These are phyloP conservation scores for Ophiostoma australiae DNA, from an alignment of 2,329 filamentous ascomycete genomes.

Conservation along the genomic window DNA sequence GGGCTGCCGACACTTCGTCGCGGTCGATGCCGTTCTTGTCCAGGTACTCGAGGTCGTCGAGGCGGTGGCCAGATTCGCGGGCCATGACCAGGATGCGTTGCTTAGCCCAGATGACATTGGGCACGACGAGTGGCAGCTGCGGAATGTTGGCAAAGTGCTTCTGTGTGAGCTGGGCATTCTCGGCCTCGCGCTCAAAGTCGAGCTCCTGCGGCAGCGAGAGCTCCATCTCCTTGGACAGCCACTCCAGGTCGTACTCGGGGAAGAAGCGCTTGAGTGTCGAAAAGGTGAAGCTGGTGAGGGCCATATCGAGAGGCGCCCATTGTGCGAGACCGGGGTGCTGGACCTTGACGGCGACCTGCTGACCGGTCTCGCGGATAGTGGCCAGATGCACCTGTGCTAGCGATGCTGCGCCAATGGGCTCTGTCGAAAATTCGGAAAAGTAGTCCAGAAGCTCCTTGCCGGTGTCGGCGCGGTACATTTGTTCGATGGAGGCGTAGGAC, in stretches of 20 bases:
- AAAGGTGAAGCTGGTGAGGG: conserved; percentile 84
- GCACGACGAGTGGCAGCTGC: conserved; percentile 78
- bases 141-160: conserved; percentile 68
- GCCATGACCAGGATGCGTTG: conserved; percentile 93
- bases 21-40: conserved; percentile 84
- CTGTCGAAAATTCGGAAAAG: conserved; percentile 76
- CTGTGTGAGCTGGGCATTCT: conserved; percentile 74
- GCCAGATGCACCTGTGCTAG: conserved; percentile 92
- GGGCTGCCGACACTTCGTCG: conserved; percentile 87
- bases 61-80: conserved; percentile 76
- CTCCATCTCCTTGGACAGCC: conserved; percentile 92
- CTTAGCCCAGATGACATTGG: conserved; percentile 83
- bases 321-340: conserved; percentile 87
- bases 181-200: conserved; percentile 79
- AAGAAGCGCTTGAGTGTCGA: conserved; percentile 86
- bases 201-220: conserved; percentile 83
- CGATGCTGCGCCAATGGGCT: conserved; percentile 86
- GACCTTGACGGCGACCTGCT: conserved; percentile 91
- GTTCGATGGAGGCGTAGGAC: conserved; percentile 76
- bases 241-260: conserved; percentile 94
- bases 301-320: conserved; percentile 84
- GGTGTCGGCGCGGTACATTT: conserved; percentile 82
- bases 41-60: conserved; percentile 83
- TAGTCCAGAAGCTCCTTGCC: conserved; percentile 71
- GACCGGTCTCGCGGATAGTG: conserved; percentile 71